Evolutionary conservation across 208 protist genomes (phyloP).

Genomic region (Polymyxa betae): DNA sequence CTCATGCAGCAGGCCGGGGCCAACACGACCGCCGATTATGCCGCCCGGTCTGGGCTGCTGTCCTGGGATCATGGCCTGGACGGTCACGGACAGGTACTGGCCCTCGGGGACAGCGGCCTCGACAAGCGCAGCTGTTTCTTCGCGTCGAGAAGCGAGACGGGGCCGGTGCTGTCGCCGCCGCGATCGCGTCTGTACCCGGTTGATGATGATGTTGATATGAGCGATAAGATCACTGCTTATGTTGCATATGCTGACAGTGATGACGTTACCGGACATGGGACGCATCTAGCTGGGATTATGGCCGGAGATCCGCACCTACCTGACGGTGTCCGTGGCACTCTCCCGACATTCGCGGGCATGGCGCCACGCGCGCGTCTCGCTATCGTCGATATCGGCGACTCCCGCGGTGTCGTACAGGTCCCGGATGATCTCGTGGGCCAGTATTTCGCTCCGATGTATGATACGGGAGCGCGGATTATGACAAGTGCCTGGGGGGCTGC

Average conservation of each 20-base stretch:
- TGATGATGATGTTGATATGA: not conserved
- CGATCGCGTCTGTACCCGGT: not conserved
- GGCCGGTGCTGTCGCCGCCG: not conserved
- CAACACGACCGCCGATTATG: not conserved
- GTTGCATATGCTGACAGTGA: conserved; percentile 13
- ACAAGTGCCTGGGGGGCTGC: not conserved
- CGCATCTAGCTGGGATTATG: conserved; percentile 14
- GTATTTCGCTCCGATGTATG: conserved; percentile 2
- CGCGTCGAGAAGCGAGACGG: not conserved
- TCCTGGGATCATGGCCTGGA: conserved; percentile 2
- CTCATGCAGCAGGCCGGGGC: not conserved
- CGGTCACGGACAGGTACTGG: not conserved
- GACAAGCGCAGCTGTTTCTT: conserved; percentile 52
- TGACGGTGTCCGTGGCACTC: not conserved
- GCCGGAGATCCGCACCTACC: conserved; percentile 39
- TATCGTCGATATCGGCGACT: conserved; percentile 8
- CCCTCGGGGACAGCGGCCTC: conserved; percentile 34
- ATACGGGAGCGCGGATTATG: conserved; percentile 18
- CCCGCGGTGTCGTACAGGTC: not conserved
- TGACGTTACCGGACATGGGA: conserved; percentile 36
- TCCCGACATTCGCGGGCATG: conserved; percentile 29
- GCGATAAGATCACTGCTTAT: conserved; percentile 25
- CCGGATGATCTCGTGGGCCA: conserved; percentile 5
- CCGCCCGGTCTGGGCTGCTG: not conserved
- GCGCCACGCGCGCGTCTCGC: not conserved